These are phyloP conservation scores for Picocystis sp. DNA, from an alignment of 163 green algal species.

Conservation along the genomic window DNA sequence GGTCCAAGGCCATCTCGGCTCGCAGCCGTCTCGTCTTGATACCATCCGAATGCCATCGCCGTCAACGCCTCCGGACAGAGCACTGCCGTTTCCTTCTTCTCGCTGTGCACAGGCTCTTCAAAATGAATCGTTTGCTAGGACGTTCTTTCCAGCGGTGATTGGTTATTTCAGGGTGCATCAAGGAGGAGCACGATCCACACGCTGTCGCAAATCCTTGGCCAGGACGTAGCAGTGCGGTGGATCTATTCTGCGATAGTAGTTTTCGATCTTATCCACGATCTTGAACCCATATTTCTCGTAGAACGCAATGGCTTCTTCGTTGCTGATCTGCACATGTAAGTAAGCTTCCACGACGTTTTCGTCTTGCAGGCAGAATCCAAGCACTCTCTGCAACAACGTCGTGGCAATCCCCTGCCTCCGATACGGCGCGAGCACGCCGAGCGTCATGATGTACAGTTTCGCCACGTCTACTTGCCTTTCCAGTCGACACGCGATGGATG, in stretches of 20 bases:
- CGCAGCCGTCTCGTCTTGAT: too few relatives aligned
- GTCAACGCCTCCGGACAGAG: too few relatives aligned
- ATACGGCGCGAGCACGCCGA: slow-evolving; percentile 67
- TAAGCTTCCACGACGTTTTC: slow-evolving; percentile 38
- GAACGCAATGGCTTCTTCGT: slow-evolving; percentile 64
- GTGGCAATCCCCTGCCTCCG: slow-evolving; percentile 34
- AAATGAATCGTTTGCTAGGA: too few relatives aligned
- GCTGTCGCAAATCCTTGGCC: slow-evolving; percentile 10
- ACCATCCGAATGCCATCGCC: too few relatives aligned
- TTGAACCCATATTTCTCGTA: slow-evolving; percentile 59
- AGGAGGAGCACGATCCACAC: too few relatives aligned
- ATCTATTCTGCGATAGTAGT: slow-evolving; percentile 62
- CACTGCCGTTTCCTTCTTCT: too few relatives aligned
- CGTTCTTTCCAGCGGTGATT: too few relatives aligned
- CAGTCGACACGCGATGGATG: slow-evolving; percentile 53
- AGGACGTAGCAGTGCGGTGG: slow-evolving; percentile 51
- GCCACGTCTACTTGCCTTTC: slow-evolving; percentile 35
- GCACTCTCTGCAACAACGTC: too few relatives aligned
- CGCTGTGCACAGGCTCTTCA: too few relatives aligned
- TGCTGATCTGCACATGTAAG: slow-evolving; percentile 63
- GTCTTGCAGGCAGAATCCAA: slow-evolving; percentile 14
- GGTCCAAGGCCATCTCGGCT: too few relatives aligned
- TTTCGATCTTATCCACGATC: slow-evolving; percentile 29
- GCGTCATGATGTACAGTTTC: slow-evolving; percentile 70
- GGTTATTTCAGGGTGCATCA: too few relatives aligned